Evolutionary conservation across 192 early-diverging fungal genomes (phyloP), one percentile per base, ranked within the genome.

Genomic region (Umbelopsis sp.): DNA sequence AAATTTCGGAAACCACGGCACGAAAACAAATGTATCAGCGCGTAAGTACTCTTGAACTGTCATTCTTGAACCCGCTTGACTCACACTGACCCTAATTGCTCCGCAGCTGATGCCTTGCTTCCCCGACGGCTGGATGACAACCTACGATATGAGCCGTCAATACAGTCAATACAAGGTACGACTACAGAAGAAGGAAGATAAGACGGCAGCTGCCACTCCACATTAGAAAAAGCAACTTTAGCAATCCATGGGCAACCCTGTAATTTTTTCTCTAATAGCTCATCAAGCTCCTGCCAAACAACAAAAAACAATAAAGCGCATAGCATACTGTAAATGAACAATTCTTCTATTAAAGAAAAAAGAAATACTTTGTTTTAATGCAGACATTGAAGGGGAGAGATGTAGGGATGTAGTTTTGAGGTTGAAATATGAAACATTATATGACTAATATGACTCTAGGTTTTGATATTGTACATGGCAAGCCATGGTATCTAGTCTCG

Each of bases 111-210:
- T 84, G 21, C 58, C 48, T 5, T 69, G 77, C 13, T 87, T 82
- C 66, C 85, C 85, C n/a, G 51, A 55, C 0, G 78, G 74, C 30
- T 85, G 83, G 83, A 87, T 85, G 80, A 82, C 82, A 0, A 80
- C 85, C 9, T 83, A 85, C 18, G 85, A 87, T 33, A 85, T 87
- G 27, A 82, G 80, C 2, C 74, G 81, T 2, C 80, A 85, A 30
- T 85, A 85, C 51, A 86, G 85, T 64, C 78, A 78, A 49, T 71
- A 80, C 23, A 85, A 85, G 51, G 53, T 76, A 12, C 72, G 75
- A 37, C 74, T 75, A 10, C 78, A 80, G 35, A 80, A 80, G 68
- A 71, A 73, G 33, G 74, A 71, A 37, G 55, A 61, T n/a, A 61
- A 61, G 51, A 52, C 51, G 25, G 51, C 51, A 61, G 27, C 55